Conservation (phyloP, 176 grass and related monocot species). For the Coix lacrymajobi region DNA sequence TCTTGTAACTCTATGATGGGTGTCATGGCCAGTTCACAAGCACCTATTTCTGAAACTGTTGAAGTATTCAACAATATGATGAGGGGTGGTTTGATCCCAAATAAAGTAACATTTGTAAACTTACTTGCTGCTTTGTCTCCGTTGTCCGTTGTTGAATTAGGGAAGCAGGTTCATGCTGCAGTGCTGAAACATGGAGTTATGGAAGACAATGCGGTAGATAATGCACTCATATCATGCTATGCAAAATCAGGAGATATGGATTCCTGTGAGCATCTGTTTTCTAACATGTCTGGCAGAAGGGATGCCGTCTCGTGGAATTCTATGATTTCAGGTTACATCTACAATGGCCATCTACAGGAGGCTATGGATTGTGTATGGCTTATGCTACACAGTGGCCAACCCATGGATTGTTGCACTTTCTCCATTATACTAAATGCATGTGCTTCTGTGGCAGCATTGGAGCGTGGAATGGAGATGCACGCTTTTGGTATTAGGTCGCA, state of each 20-base stretch:
- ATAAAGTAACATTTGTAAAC: constrained; percentile 78
- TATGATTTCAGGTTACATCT: constrained; percentile 75
- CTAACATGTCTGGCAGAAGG: constrained; percentile 56
- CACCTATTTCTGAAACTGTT: constrained; percentile 36
- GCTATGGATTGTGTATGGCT: constrained; percentile 75
- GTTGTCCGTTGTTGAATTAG: constrained; percentile 48
- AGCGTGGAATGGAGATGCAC: constrained; percentile 76
- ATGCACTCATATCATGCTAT: constrained; percentile 75
- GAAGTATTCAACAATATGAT: constrained; percentile 61
- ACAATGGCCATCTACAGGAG: constrained; percentile 65
- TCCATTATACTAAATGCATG: constrained; percentile 73
- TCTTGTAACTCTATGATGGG: constrained; percentile 87
- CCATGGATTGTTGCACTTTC: constrained; percentile 67
- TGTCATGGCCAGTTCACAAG: constrained; percentile 45
- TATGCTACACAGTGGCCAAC: constrained; percentile 59
- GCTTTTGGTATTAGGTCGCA: constrained; percentile 67
- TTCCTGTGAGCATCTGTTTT: constrained; percentile 52
- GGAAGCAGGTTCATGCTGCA: constrained; percentile 60
- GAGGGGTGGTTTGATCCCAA: constrained; percentile 49
- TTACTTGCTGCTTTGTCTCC: constrained; percentile 55
- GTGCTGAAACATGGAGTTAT: constrained; percentile 62
- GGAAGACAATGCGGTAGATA: constrained; percentile 56
- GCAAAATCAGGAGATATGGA: constrained; percentile 68
- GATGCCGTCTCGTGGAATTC: constrained; percentile 80
- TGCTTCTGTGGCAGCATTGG: constrained; percentile 62